Evolutionary conservation across 192 early-diverging fungal genomes (phyloP), one percentile per base, ranked within the genome.

Genomic region (Thamnidium elegans): DNA sequence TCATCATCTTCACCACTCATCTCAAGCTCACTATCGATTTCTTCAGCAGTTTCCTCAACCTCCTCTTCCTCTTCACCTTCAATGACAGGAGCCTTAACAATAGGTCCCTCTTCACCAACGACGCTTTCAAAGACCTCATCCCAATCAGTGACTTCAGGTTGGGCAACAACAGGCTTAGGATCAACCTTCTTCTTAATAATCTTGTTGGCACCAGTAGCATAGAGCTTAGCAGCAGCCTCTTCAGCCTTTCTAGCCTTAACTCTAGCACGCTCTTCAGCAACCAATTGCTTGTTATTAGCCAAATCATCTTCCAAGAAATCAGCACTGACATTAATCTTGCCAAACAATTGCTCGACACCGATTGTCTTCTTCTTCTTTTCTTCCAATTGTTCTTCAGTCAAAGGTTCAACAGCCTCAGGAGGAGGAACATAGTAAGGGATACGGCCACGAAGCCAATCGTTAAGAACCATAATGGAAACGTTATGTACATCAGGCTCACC

Each of bases 391-490:
- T 63, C 51, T 50, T 71, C 68, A 3, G 61, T 47, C 4, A 69
- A 63, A n/a, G 44, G 59, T 7, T 39, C 73, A 17, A 59, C 55
- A 45, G 65, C 59, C 52, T 83, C 79, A 26, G 93, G 90, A 43
- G 97, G 97, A 19, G 87, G 76, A 2, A 87, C 84, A 74, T 91
- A 99, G 82, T 89, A 97, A 23, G 97, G 97, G 71, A 99, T 92
- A 70, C 94, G 93, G 19, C 97, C 97, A 48, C 97, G 88, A 47
- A 97, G 74, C 95, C 95, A 99, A 79, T 99, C 97, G 79, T 96
- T 99, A 67, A 99, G 81, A 9, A 99, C 86, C 94, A 97, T 99
- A 73, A 94, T 94, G 36, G 97, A 88, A 13, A 96, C 92, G 20
- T 90, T 90, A 13, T 82, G 78, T 36, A 96, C 39, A 78, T 99